Evolutionary conservation across 2,329 filamentous ascomycete genomes (phyloP).

Genomic region (Trichophyton benhamiae): DNA sequence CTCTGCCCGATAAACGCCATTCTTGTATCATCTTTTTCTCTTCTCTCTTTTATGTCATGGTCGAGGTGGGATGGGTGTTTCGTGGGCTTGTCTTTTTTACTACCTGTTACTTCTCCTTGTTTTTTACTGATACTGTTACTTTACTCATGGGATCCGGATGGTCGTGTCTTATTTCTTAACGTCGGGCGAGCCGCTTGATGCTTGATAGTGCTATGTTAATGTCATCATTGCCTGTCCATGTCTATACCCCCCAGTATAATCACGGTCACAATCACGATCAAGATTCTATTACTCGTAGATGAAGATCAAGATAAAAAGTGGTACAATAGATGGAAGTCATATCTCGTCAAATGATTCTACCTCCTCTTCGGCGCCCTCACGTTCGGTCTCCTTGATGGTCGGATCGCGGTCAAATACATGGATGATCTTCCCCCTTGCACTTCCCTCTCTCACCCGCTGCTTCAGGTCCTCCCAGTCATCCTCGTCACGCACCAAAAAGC

Average conservation of each 20-base stretch:
- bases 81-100: constrained; percentile 28
- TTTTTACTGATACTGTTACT: no score
- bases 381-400: constrained; percentile 42
- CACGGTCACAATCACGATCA: no score
- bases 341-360: constrained; percentile 71
- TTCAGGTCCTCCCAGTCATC: constrained; percentile 80
- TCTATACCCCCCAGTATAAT: not conserved
- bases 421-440: constrained; percentile 62
- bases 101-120: not conserved
- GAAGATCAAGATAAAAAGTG: no score
- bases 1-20: constrained; percentile 75
- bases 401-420: constrained; percentile 64
- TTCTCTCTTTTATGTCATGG: constrained; percentile 26
- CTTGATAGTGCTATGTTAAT: not conserved
- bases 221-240: not conserved
- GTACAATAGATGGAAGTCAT: not conserved
- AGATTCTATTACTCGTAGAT: no score
- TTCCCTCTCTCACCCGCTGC: constrained; percentile 41
- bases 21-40: constrained; percentile 29
- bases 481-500: constrained; percentile 72
- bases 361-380: constrained; percentile 69
- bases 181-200: not conserved
- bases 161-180: not conserved
- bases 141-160: not conserved
- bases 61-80: constrained; percentile 23